Conservation (phyloP, 805 yeast genomes). For the Alloascoidea africana region DNA sequence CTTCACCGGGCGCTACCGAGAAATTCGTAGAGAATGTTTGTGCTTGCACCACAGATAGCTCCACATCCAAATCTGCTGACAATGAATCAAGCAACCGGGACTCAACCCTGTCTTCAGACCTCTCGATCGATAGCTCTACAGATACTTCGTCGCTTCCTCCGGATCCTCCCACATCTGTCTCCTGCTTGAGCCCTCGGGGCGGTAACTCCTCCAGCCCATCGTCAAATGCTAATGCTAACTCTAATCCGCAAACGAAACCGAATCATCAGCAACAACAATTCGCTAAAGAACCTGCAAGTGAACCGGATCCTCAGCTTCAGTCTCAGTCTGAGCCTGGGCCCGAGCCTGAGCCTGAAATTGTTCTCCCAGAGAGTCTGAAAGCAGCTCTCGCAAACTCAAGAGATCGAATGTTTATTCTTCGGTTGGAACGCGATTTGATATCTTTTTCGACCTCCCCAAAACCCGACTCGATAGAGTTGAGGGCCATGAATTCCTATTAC, state of each 20-base stretch:
- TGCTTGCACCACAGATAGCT: no score
- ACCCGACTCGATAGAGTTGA: constrained; percentile 26
- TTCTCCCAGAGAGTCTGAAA: constrained; percentile 20
- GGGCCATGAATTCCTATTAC: constrained; percentile 53
- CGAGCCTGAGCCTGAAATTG: no score
- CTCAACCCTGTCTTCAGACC: neutral
- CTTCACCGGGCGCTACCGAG: no score
- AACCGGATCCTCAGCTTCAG: neutral
- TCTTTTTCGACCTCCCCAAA: constrained; percentile 27
- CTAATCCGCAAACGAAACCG: no score
- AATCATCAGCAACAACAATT: neutral
- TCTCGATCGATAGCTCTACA: neutral
- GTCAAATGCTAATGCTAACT: no score
- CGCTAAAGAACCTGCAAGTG: neutral
- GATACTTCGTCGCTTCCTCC: neutral
- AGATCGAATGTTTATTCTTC: constrained; percentile 34
- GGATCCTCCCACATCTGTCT: neutral
- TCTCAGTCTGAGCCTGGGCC: no score
- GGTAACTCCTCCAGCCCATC: neutral
- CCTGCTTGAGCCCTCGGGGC: constrained; percentile 1
- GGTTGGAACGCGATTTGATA: constrained; percentile 32
- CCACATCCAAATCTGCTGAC: no score
- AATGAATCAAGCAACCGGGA: neutral
- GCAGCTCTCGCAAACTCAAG: constrained; percentile 26
- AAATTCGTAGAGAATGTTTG: no score